phyloP scores from a whole-genome alignment of 2,329 filamentous ascomycete genomes.

The Sporothrix brunneoviolacea region DNA sequence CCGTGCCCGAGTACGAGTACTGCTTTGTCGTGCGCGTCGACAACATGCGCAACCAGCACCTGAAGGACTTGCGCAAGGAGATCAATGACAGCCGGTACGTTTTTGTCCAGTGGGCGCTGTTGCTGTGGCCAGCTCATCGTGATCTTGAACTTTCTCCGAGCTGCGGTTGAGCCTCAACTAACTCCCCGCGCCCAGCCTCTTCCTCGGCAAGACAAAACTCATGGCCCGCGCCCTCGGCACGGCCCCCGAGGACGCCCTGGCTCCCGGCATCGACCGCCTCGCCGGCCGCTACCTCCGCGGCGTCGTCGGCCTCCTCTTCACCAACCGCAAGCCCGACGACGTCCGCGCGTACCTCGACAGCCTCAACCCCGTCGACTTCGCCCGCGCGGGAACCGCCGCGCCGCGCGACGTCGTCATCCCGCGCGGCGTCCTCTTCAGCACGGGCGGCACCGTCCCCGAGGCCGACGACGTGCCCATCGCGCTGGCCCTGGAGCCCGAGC shows the following conservation, averaged over 20 bases:
- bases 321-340: slow-evolving; percentile 59
- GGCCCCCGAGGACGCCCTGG: slow-evolving; percentile 69
- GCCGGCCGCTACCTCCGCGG: slow-evolving; percentile 59
- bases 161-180: no score
- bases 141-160: no score
- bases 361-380: slow-evolving; percentile 77
- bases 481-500: slow-evolving; percentile 82
- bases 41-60: slow-evolving; percentile 96
- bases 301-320: slow-evolving; percentile 81
- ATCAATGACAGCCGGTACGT: slow-evolving; percentile 74
- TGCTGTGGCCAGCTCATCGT: no score
- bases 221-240: slow-evolving; percentile 92
- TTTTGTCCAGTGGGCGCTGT: background rate
- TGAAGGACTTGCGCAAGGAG: slow-evolving; percentile 83
- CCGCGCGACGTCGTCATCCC: slow-evolving; percentile 74
- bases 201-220: slow-evolving; percentile 99
- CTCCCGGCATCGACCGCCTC: slow-evolving; percentile 68
- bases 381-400: slow-evolving; percentile 74
- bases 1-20: slow-evolving; percentile 77
- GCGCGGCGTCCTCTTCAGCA: slow-evolving; percentile 72
- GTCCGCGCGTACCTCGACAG: slow-evolving; percentile 66
- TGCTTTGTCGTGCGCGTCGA: slow-evolving; percentile 91
- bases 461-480: slow-evolving; percentile 82
- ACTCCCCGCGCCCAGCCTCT: no score
- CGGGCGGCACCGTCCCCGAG: slow-evolving; percentile 68